phyloP scores from a whole-genome alignment of 140 eudicot species.

The Ambrosia hybrid region DNA sequence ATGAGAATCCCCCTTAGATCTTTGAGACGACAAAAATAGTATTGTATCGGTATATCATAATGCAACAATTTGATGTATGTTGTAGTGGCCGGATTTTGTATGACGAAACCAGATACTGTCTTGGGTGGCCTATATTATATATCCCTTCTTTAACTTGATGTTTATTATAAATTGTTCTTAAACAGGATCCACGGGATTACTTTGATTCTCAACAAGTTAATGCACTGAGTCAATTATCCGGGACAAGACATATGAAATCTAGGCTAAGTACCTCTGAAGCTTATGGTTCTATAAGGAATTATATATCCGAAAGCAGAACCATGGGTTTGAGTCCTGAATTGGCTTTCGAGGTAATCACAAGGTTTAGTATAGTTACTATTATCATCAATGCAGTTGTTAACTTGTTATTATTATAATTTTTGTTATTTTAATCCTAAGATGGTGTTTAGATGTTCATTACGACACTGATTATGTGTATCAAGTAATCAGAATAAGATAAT shows the following conservation, averaged over 20 bases:
- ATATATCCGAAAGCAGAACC: constrained; percentile 53
- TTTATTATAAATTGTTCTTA: constrained; percentile 24
- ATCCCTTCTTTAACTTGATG: constrained; percentile 11
- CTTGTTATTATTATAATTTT: neutral
- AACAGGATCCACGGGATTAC: constrained; percentile 97
- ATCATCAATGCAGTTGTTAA: neutral
- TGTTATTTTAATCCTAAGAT: neutral
- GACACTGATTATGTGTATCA: too few relatives aligned
- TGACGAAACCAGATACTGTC: too few relatives aligned
- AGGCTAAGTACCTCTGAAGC: constrained; percentile 62
- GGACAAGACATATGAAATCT: constrained; percentile 46
- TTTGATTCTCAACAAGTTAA: constrained; percentile 95
- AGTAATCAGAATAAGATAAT: too few relatives aligned
- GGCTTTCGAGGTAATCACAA: constrained; percentile 65
- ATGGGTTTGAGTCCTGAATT: constrained; percentile 64
- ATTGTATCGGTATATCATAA: too few relatives aligned
- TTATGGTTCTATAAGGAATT: constrained; percentile 53
- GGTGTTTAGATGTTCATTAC: too few relatives aligned
- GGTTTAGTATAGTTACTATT: neutral
- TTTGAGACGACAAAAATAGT: too few relatives aligned
- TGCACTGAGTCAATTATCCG: constrained; percentile 55
- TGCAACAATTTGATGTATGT: too few relatives aligned
- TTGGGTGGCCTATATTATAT: too few relatives aligned
- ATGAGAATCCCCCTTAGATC: too few relatives aligned
- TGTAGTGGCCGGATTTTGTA: too few relatives aligned